phyloP scores from a whole-genome alignment of 495 filamentous ascomycete species.

The Neurospora discreta region DNA sequence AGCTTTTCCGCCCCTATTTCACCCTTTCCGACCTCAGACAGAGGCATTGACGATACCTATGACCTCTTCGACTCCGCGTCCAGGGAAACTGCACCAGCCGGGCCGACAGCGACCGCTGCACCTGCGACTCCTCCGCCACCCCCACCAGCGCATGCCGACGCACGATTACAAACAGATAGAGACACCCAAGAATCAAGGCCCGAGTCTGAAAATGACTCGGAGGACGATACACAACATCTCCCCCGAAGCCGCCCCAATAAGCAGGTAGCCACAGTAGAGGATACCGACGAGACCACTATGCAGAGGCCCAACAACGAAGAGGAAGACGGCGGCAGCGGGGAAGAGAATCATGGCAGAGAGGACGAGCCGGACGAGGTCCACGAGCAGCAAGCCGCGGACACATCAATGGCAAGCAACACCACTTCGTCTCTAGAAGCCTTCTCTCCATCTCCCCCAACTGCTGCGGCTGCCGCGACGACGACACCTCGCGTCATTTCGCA shows the following conservation, averaged over 20 bases:
- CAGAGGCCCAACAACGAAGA: neutral
- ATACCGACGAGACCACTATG: constrained; percentile 8
- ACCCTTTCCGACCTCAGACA: constrained; percentile 30
- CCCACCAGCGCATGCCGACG: constrained; percentile 2
- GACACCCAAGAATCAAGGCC: neutral
- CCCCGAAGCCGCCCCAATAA: neutral
- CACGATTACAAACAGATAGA: neutral
- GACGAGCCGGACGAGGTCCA: neutral
- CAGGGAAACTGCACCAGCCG: constrained; percentile 15
- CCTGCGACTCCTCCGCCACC: neutral
- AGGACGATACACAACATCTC: neutral
- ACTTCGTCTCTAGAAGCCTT: constrained; percentile 50
- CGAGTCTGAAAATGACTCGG: neutral
- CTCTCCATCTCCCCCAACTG: constrained; percentile 51
- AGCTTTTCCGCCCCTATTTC: constrained; percentile 59
- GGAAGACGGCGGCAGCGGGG: neutral
- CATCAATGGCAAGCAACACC: constrained; percentile 25
- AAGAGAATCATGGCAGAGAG: neutral
- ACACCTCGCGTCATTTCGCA: constrained; percentile 40
- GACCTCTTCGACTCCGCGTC: constrained; percentile 41
- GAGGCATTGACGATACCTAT: constrained; percentile 52
- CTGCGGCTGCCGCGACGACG: constrained; percentile 49
- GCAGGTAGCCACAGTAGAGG: constrained; percentile 3
- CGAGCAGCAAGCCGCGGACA: constrained; percentile 22
- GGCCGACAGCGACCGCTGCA: constrained; percentile 1